Evolutionary conservation across 2,329 filamentous ascomycete genomes (phyloP), one percentile per base, ranked within the genome.

Genomic region (Uncinocarpus reesii): DNA sequence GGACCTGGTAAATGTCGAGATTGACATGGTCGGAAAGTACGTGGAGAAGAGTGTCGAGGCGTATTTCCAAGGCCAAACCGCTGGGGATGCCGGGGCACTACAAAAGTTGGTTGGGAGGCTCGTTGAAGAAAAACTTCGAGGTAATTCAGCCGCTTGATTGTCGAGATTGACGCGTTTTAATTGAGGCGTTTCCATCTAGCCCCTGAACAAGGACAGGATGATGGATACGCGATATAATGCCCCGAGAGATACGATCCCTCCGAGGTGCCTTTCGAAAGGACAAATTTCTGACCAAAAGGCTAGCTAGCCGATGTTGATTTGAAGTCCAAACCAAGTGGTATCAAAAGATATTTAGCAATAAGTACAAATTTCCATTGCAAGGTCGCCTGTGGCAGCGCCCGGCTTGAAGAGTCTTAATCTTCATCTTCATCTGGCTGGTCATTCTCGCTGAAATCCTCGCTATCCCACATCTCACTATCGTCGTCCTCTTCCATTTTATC

Each of bases 1-100:
- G 2, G 86, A 94, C 4, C 77, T 81, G 42, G 86, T 95, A 52
- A 95, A 95, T 61, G 78, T 95, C 29, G 89, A 95, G 72, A 90
- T 95, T 47, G 89, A 95, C 63, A 86, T 94, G 72, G 78, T 83
- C 4, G 80, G 80, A 7, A 76, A 76, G 58, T 73, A 76, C 54
- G 73, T 76, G 13, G 73, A 76, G 65, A 95, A 95, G 78, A 90
- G 85, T 54, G 80, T 95, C 49, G 76, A 81, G 16, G 87, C 83
- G 6, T 92, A 89, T 66, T 80, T 95, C 56, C 64, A 67, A 47
- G 64, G 64, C 3, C 60, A 60, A 21, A 57, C 62, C 7, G 62
- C 61, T 7, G 67, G 65, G 1, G 62, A 68, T 50, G 63, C 63
- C 35, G 29, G 31, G 1, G 70, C 83, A 29, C 61, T 88, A 54